These are phyloP conservation scores for Austroboletus niveus DNA, from an alignment of 1,284 basidiomycete species.

Conservation along the genomic window DNA sequence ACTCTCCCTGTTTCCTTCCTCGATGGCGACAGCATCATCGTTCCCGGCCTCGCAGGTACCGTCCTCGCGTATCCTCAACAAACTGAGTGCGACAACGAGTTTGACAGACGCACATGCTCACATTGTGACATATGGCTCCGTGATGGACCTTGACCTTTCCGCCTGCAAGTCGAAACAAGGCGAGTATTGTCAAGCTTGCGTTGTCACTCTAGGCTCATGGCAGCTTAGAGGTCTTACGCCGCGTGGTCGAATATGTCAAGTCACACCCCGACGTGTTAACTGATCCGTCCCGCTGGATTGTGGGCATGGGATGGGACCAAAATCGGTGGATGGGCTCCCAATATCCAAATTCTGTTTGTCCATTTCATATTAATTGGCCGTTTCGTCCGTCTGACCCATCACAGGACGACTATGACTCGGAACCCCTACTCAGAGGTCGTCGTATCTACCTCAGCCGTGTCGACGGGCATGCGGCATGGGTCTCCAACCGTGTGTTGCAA, in stretches of 20 bases:
- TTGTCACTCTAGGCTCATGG: background rate
- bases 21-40: slow-evolving; percentile 48
- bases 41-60: slow-evolving; percentile 70
- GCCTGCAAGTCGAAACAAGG: slow-evolving; percentile 60
- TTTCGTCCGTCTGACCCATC: background rate
- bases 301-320: slow-evolving; percentile 94
- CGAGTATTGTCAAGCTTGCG: slow-evolving; percentile 17
- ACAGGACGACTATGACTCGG: slow-evolving; percentile 60
- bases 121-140: slow-evolving; percentile 64
- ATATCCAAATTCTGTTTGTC: slow-evolving; percentile 78
- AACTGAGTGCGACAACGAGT: background rate
- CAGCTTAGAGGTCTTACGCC: slow-evolving; percentile 55
- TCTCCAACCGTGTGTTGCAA: slow-evolving; percentile 67
- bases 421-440: slow-evolving; percentile 60
- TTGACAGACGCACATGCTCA: slow-evolving; percentile 78
- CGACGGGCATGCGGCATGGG: slow-evolving; percentile 86
- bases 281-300: slow-evolving; percentile 66
- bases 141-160: slow-evolving; percentile 62
- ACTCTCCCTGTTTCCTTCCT: slow-evolving; percentile 43
- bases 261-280: slow-evolving; percentile 53
- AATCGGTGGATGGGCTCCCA: slow-evolving; percentile 65
- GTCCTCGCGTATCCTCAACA: background rate
- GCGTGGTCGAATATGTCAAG: slow-evolving; percentile 62
- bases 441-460: slow-evolving; percentile 72
- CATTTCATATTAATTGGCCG: background rate